phyloP scores from a whole-genome alignment of 2,329 filamentous ascomycete species.

The Trichoderma sp. region DNA sequence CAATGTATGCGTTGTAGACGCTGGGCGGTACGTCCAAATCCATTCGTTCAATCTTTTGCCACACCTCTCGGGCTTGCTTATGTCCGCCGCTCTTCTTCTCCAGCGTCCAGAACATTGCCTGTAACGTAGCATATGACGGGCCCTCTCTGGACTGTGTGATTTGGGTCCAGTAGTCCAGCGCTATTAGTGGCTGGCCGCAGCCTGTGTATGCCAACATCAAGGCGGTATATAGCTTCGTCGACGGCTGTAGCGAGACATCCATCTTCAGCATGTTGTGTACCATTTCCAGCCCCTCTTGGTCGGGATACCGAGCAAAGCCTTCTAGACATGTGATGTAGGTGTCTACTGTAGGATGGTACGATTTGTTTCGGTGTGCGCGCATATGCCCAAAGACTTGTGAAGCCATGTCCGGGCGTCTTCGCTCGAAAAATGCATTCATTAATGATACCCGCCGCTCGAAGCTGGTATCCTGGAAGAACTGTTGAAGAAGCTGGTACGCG shows the following conservation, averaged over 20 bases:
- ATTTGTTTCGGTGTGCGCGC: constrained; percentile 69
- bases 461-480: constrained; percentile 67
- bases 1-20: constrained; percentile 77
- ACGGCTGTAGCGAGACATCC: constrained; percentile 76
- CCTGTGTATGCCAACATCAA: constrained; percentile 83
- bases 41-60: constrained; percentile 69
- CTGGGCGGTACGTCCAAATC: constrained; percentile 74
- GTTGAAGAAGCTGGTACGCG: constrained; percentile 64
- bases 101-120: constrained; percentile 78
- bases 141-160: constrained; percentile 85
- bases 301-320: constrained; percentile 63
- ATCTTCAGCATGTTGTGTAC: constrained; percentile 95
- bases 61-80: constrained; percentile 65
- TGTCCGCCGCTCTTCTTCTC: constrained; percentile 62
- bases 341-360: constrained; percentile 66
- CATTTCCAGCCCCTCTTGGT: constrained; percentile 65
- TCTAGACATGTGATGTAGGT: constrained; percentile 79
- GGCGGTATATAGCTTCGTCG: constrained; percentile 76
- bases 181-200: constrained; percentile 65
- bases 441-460: constrained; percentile 66
- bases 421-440: constrained; percentile 80
- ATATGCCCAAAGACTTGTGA: constrained; percentile 88
- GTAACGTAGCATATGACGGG: constrained; percentile 77
- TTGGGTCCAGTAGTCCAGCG: constrained; percentile 79
- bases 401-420: constrained; percentile 80